Evolutionary conservation across 306 rosid genomes (phyloP).

Genomic region (Bauhinia variegata): DNA sequence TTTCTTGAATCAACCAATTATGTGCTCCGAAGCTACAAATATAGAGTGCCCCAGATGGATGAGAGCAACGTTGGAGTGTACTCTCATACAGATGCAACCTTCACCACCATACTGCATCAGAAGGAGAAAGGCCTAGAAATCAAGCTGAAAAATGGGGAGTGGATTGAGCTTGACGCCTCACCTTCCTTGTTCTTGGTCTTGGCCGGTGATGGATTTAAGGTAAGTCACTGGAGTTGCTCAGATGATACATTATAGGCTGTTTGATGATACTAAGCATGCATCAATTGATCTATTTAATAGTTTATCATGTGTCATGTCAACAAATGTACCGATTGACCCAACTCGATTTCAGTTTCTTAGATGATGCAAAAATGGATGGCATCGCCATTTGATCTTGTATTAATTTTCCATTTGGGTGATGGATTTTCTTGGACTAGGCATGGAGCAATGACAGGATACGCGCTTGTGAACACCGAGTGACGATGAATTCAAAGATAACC

Average conservation of each 20-base stretch:
- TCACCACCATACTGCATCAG: slow-evolving; percentile 37
- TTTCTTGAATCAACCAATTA: slow-evolving; percentile 35
- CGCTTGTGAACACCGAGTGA: slow-evolving; percentile 31
- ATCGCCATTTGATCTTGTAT: no score
- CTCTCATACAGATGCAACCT: slow-evolving; percentile 43
- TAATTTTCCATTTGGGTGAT: no score
- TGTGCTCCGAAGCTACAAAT: slow-evolving; percentile 37
- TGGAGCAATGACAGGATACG: slow-evolving; percentile 42
- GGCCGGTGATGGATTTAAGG: slow-evolving; percentile 49
- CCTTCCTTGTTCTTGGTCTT: slow-evolving; percentile 34
- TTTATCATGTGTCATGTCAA: no score
- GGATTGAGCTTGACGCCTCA: slow-evolving; percentile 37
- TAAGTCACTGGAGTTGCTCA: no score
- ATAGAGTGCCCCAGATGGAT: slow-evolving; percentile 26
- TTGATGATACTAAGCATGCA: no score
- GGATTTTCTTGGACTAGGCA: background rate
- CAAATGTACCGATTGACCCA: no score
- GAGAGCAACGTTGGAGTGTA: slow-evolving; percentile 33
- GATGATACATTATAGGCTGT: no score
- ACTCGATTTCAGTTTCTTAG: no score
- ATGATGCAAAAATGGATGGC: no score
- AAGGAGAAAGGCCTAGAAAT: slow-evolving; percentile 44
- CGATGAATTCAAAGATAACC: slow-evolving; percentile 15
- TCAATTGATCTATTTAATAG: no score
- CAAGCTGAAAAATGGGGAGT: slow-evolving; percentile 36